phyloP scores from a whole-genome alignment of 441 rosid species.

The Populus hybrid region DNA sequence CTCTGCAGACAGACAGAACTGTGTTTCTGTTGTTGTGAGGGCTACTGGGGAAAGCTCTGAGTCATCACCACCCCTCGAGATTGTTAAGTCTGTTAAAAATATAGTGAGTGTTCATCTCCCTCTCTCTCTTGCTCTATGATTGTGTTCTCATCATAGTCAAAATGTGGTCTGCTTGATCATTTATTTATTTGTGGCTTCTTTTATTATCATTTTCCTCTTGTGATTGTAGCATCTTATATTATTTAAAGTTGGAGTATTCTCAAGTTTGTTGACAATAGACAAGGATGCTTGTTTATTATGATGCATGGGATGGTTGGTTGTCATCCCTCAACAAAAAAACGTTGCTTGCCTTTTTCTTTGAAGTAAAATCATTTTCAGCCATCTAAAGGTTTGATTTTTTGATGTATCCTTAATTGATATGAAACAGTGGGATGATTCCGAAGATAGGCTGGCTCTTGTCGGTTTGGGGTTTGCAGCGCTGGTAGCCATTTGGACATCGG shows the following conservation, averaged over 20 bases:
- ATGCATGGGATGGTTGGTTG: neutral
- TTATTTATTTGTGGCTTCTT: neutral
- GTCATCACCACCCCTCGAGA: slow-evolving; percentile 56
- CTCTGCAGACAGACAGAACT: slow-evolving; percentile 40
- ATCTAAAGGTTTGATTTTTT: slow-evolving; percentile 3
- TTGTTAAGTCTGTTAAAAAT: slow-evolving; percentile 56
- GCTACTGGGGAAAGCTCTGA: slow-evolving; percentile 61
- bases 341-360: neutral
- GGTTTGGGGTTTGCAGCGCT: slow-evolving; percentile 79
- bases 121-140: neutral
- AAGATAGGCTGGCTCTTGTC: slow-evolving; percentile 70
- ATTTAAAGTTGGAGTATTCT: neutral
- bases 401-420: slow-evolving; percentile 14
- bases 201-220: neutral
- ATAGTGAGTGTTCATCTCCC: slow-evolving; percentile 43
- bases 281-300: neutral
- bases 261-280: neutral
- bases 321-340: neutral
- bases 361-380: neutral
- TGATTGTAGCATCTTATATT: neutral
- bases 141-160: neutral
- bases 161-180: neutral
- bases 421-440: slow-evolving; percentile 73
- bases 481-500: slow-evolving; percentile 76
- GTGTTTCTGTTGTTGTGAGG: slow-evolving; percentile 37